phyloP scores from a whole-genome alignment of 148 eudicot species.

The Cornus florida region DNA sequence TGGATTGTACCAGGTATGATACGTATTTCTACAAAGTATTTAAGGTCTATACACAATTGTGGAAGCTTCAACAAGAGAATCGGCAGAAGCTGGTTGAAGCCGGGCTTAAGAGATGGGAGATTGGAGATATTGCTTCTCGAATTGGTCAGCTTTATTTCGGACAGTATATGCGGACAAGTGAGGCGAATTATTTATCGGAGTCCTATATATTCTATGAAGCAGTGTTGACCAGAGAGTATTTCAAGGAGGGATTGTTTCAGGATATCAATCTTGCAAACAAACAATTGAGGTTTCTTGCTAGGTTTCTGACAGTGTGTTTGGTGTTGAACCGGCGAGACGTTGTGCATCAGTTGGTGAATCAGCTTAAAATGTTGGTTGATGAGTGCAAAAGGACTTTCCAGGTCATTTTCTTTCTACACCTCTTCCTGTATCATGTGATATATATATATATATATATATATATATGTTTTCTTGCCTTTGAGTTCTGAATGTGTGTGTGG shows the following conservation, averaged over 20 bases:
- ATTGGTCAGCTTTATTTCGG: conserved; percentile 95
- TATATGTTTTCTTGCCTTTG: not conserved
- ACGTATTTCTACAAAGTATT: conserved; percentile 86
- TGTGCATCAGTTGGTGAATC: conserved; percentile 80
- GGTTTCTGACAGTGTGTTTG: conserved; percentile 80
- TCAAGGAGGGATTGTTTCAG: conserved; percentile 80
- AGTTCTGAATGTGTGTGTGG: not conserved
- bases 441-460: not conserved
- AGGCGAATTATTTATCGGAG: conserved; percentile 78
- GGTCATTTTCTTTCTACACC: conserved; percentile 30
- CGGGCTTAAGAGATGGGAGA: conserved; percentile 94
- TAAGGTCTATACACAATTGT: conserved; percentile 80
- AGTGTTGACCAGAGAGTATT: conserved; percentile 81
- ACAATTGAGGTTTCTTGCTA: conserved; percentile 82
- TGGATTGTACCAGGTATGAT: conserved; percentile 54
- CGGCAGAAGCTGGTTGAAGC: conserved; percentile 85
- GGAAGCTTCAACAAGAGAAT: conserved; percentile 97
- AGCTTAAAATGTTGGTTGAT: conserved; percentile 66
- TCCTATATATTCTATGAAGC: conserved; percentile 95
- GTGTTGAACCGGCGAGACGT: conserved; percentile 73
- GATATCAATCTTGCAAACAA: conserved; percentile 74
- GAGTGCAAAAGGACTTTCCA: conserved; percentile 81
- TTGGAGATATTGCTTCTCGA: conserved; percentile 94
- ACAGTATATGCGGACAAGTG: conserved; percentile 92
- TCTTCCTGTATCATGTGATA: not conserved